A percentile compares a stretch with the other conserved stretches of the same genome.
phyloP scores from a whole-genome alignment of 1,139 yeast genomes.

The Casaregolazyma lundiana region DNA sequence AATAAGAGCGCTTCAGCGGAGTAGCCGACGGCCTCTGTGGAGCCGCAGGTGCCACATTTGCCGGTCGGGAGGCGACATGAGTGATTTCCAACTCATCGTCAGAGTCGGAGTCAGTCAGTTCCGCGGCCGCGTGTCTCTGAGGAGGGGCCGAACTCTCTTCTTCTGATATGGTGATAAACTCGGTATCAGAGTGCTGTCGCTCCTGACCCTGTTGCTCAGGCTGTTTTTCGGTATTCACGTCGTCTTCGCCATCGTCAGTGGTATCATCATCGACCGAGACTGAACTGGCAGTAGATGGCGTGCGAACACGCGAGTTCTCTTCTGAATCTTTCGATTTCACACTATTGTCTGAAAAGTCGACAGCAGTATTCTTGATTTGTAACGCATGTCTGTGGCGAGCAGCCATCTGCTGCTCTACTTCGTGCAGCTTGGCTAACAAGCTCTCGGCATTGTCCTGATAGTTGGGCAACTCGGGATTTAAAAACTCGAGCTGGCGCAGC shows the following conservation, averaged over 20 bases:
- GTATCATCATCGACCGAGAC: background rate
- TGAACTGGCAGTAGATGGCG: background rate
- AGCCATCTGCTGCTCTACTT: background rate
- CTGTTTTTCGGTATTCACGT: background rate
- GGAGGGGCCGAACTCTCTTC: background rate
- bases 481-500: background rate
- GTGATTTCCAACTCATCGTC: conserved; percentile 12
- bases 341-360: background rate
- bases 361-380: no score
- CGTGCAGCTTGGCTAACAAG: background rate
- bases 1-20: conserved; percentile 9
- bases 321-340: no score
- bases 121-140: background rate
- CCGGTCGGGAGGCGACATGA: background rate
- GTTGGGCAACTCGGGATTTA: background rate
- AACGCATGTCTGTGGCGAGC: no score
- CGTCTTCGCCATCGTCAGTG: conserved; percentile 4
- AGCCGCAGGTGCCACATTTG: background rate
- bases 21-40: background rate
- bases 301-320: background rate
- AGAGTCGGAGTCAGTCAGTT: background rate
- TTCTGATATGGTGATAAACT: conserved; percentile 1
- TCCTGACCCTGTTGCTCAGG: background rate
- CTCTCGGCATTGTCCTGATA: background rate
- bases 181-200: no score